Evolutionary conservation across 192 early-diverging fungal species (phyloP).

Genomic region (Hyaloraphidium curvatum): DNA sequence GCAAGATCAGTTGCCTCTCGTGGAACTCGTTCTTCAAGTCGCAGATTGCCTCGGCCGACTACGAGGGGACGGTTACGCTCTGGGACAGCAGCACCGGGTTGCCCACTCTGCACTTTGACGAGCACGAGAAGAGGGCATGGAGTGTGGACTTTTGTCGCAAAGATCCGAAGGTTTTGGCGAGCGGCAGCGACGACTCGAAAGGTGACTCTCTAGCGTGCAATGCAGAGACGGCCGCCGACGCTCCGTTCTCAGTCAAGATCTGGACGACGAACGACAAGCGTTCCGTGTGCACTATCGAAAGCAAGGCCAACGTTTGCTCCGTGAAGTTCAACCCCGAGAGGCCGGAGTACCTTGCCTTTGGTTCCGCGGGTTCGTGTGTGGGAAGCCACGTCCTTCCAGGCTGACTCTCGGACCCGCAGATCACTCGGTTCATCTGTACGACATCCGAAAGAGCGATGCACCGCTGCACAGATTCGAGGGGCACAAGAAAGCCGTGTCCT

Average conservation of each 20-base stretch:
- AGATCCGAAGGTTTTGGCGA: constrained; percentile 62
- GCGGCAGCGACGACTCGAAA: constrained; percentile 81
- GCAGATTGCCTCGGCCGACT: constrained; percentile 74
- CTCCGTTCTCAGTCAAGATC: constrained; percentile 43
- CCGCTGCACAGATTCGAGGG: constrained; percentile 62
- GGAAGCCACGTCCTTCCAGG: too few relatives aligned
- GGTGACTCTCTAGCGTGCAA: constrained; percentile 8
- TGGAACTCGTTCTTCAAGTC: constrained; percentile 79
- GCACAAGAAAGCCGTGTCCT: constrained; percentile 85
- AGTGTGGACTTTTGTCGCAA: constrained; percentile 64
- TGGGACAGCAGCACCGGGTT: constrained; percentile 63
- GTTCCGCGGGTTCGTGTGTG: constrained; percentile 54
- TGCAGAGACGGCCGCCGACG: not conserved
- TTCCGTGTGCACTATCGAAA: constrained; percentile 63
- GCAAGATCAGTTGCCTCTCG: constrained; percentile 85
- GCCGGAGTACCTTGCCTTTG: constrained; percentile 61
- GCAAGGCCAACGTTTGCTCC: constrained; percentile 77
- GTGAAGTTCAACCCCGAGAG: constrained; percentile 75
- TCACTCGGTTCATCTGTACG: constrained; percentile 83
- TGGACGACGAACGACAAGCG: constrained; percentile 59
- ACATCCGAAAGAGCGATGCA: constrained; percentile 47
- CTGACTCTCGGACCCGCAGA: constrained; percentile 23
- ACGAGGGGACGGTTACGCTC: constrained; percentile 71
- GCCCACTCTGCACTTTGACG: constrained; percentile 43
- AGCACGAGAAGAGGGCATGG: constrained; percentile 88